Base-by-base conservation (phyloP, 176 grass and related monocot genomes). In the Eleusine coracana region DNA sequence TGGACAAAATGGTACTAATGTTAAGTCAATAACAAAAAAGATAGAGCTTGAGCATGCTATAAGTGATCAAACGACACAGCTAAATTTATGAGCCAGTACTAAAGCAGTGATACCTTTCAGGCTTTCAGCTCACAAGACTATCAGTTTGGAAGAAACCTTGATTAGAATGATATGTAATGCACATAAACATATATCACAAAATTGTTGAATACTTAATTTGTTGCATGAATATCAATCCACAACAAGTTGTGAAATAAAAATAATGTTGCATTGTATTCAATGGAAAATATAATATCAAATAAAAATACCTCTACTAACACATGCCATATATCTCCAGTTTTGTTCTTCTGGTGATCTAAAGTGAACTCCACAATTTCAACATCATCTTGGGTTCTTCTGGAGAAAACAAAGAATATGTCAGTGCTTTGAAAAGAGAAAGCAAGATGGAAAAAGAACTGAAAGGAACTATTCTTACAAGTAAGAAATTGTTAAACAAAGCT, bases 251-350 rank as follows among this genome's bases (percentile, higher is more conserved):
- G 11, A 29, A 76, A n/a, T 13, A 25, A 49, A 77, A 78, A 25
- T 11, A 86, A 51, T 37, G 64, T 10, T 73, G 39, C 4, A 15
- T 77, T 82, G 59, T 73, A 48, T 27, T 20, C 23, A 52, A 86
- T 82, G 60, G 12, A 36, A 51, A 55, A 20, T 11, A 52, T 68
- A 85, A 80, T 31, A 70, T 63, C 16, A 74, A 37, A 86, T 70
- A 74, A 67, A n/a, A 74, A 12, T 86, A 99, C 96, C 96, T 96
- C 89, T 70, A 96, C 64, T 36, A 67, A 87, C 49, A 99, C 88
- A 73, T 96, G 96, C 96, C 96, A 99, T 79, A 94, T 88, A 87
- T 99, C 93, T 39, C 91, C 96, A 72, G 93, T 99, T 90, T 86
- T 93, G 55, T 99, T 96, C 76, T 60, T 94, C 14, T 91, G 39